phyloP scores from a whole-genome alignment of 1,284 basidiomycete species.

The Fomitopsis betulina region DNA sequence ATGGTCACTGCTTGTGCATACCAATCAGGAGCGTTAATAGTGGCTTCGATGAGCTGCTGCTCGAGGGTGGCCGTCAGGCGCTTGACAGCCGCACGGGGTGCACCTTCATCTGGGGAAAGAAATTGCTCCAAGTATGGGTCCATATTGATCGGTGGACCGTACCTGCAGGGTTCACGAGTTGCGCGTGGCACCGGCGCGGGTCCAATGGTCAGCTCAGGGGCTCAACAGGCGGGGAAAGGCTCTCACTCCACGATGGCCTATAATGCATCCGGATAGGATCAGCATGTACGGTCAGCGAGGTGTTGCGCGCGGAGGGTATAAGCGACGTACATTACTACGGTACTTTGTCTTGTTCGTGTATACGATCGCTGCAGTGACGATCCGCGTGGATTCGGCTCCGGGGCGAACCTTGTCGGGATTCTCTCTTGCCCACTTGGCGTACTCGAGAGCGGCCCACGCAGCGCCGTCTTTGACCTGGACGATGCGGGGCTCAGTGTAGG shows the following conservation, averaged over 20 bases:
- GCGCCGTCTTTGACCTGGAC: slow-evolving; percentile 95
- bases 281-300: not conserved
- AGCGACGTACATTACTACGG: slow-evolving; percentile 63
- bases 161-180: slow-evolving; percentile 42
- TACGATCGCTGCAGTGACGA: slow-evolving; percentile 86
- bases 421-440: slow-evolving; percentile 71
- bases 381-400: slow-evolving; percentile 38
- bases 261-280: slow-evolving; percentile 4
- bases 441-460: slow-evolving; percentile 95
- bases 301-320: not conserved
- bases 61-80: slow-evolving; percentile 76
- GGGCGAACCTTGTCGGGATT: slow-evolving; percentile 40
- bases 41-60: slow-evolving; percentile 65
- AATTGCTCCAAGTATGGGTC: slow-evolving; percentile 78
- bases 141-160: slow-evolving; percentile 76
- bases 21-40: slow-evolving; percentile 94
- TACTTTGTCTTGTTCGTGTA: slow-evolving; percentile 97
- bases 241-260: slow-evolving; percentile 71
- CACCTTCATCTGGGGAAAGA: slow-evolving; percentile 61
- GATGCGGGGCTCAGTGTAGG: slow-evolving; percentile 87
- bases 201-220: not conserved
- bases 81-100: slow-evolving; percentile 81
- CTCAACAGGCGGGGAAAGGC: not conserved
- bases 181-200: not conserved
- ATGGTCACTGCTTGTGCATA: slow-evolving; percentile 32